Evolutionary conservation across 2,329 filamentous ascomycete genomes (phyloP), one percentile per base, ranked within the genome.

Genomic region (Pezicula neosporulosa): DNA sequence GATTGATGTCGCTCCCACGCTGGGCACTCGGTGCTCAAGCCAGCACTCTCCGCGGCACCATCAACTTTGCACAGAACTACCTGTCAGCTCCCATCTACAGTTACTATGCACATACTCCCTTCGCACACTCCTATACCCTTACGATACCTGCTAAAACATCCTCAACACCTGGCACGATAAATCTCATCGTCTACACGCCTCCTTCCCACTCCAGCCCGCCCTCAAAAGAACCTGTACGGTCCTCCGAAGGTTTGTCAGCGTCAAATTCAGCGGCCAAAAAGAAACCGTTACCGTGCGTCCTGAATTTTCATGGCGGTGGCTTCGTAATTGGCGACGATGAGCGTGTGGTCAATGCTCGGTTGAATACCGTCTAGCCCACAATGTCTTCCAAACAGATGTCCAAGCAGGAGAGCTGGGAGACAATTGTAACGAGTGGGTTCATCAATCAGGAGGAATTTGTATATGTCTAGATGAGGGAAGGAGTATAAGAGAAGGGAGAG

Each of bases 261-360:
- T 15, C 39, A 16, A 42, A 6, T 12, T 24, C 19, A 28, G 19
- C 21, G n/a, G 27, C 12, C 19, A 7, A 9, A n/a, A 27, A 27
- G 19, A 24, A 6, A 24, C 19, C 19, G 42, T 6, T n/a, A n/a
- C 19, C 42, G 6, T 28, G 18, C n/a, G 10, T 44, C 18, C n/a
- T 86, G 57, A 82, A 83, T 62, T 82, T 82, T 58, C 83, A 86
- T 61, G 82, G 82, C 38, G 83, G 83, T 27, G 83, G 83, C 15
- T 85, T 83, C 68, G 77, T 36, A 24, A 8, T 44, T 2, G 42
- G 42, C 19, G 42, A 44, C 24, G 42, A 44, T n/a, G 42, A 44
- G 42, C 42, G 42, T n/a, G n/a, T n/a, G n/a, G n/a, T n/a, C n/a
- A n/a, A n/a, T n/a, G n/a, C n/a, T n/a, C n/a, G n/a, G n/a, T n/a